These are phyloP conservation scores for Hypoxylon sp. DNA, from an alignment of 2,329 filamentous ascomycete species.

Conservation along the genomic window DNA sequence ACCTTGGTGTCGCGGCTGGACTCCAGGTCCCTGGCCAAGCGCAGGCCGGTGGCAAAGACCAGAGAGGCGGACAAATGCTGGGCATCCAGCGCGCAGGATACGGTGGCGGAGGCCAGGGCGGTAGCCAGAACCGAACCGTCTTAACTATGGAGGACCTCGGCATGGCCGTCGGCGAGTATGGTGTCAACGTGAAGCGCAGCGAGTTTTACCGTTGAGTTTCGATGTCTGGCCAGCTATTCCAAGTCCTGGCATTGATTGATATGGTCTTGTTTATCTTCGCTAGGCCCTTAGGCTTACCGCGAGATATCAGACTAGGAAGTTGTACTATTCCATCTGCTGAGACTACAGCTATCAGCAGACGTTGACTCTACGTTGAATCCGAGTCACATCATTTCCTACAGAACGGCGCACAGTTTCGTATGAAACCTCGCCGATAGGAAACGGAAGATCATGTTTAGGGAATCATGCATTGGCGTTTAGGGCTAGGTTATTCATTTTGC, in stretches of 20 bases:
- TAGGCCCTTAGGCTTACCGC: not conserved
- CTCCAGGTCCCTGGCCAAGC: constrained; percentile 75
- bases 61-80: constrained; percentile 71
- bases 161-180: constrained; percentile 98
- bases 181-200: constrained; percentile 95
- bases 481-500: constrained; percentile 14
- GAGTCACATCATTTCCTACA: not conserved
- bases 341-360: not conserved
- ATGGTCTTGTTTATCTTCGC: not conserved
- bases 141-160: constrained; percentile 98
- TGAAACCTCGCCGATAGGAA: not conserved
- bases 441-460: constrained; percentile 17
- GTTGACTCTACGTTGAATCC: not conserved
- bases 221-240: not conserved
- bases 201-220: constrained; percentile 80
- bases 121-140: constrained; percentile 91
- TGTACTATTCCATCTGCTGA: constrained; percentile 1
- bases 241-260: constrained; percentile 4
- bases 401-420: not conserved
- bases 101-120: constrained; percentile 90
- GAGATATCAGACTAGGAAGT: not conserved
- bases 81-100: constrained; percentile 84
- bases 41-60: constrained; percentile 69
- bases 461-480: constrained; percentile 39
- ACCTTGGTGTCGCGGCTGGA: constrained; percentile 81